A percentile compares a stretch with the other conserved stretches of the same genome.
Conservation (phyloP, 768 basidiomycete species). For the Cystoderma amianthinum region DNA sequence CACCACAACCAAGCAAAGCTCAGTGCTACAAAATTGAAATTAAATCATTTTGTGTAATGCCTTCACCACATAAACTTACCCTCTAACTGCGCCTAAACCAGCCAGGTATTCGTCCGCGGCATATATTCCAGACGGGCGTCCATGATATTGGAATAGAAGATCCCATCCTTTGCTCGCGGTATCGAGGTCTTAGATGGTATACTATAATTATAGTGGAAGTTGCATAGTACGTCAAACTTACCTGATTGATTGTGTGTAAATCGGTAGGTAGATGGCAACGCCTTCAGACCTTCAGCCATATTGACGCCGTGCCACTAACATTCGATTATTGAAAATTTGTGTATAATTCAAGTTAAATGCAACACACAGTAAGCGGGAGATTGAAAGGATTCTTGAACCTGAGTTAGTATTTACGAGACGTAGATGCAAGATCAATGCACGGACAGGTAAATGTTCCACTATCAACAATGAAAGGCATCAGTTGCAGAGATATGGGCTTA, state of each 20-base stretch:
- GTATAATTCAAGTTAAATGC: not conserved
- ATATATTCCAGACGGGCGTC: slow-evolving; percentile 47
- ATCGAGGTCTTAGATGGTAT: slow-evolving; percentile 32
- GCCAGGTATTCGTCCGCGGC: slow-evolving; percentile 54
- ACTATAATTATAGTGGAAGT: not conserved
- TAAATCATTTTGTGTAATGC: too few relatives aligned
- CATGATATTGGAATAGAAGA: slow-evolving; percentile 50
- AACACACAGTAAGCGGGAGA: slow-evolving; percentile 26
- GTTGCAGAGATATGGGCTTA: not conserved
- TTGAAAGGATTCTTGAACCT: slow-evolving; percentile 36
- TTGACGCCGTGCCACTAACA: slow-evolving; percentile 57
- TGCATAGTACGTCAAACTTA: slow-evolving; percentile 8
- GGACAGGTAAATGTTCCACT: slow-evolving; percentile 24
- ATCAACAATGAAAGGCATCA: not conserved
- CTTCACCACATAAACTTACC: slow-evolving; percentile 28
- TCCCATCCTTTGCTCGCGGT: slow-evolving; percentile 47
- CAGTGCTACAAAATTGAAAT: slow-evolving; percentile 34
- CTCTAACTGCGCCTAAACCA: slow-evolving; percentile 45
- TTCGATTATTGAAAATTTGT: slow-evolving; percentile 3
- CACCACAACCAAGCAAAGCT: slow-evolving; percentile 48
- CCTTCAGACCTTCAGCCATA: slow-evolving; percentile 52
- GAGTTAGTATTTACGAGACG: not conserved
- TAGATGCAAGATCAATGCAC: not conserved
- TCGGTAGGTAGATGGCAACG: slow-evolving; percentile 43
- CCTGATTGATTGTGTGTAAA: slow-evolving; percentile 54